Base-by-base conservation (phyloP, 1,284 basidiomycete genomes). In the Ustilago tritici region DNA sequence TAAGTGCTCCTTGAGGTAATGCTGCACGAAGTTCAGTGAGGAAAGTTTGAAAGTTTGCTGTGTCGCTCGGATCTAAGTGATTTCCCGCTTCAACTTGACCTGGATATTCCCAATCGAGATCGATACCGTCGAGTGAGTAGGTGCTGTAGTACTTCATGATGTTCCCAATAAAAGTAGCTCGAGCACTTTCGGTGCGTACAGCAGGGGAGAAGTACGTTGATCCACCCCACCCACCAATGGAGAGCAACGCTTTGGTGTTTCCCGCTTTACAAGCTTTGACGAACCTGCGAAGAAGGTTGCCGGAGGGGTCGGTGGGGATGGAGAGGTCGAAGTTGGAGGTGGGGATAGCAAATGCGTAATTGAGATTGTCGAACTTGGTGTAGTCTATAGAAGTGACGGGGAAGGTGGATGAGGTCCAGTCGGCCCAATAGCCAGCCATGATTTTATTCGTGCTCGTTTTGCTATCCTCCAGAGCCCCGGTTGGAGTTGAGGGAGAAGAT, bases 61-160 rank as follows among this genome's bases (percentile, higher is more conserved):
- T 74, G 35, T 84, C 82, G 15, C 57, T 41, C 8, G 66, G 23
- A 56, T 71, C 61, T 12, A 61, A 41, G 23, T 89, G 89, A 35
- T 74, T 69, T 1, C 77, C 65, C 11, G 61, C 41, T 3, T 56
- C 64, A 9, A 57, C 35, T 28, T 65, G 56, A 23, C 54, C 41
- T n/a, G 69, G 67, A 35, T 71, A 89, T 86, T 90, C 90, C 72
- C 89, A 91, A 79, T 91, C 90, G 19, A 91, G 87, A 63, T 91
- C 90, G 43, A 91, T 84, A 23, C 90, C 90, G 69, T 91, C 88
- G 15, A 91, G 82, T 15, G 86, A 82, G 74, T 88, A 89, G 56
- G 88, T 57, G 62, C 87, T 88, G 61, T 90, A 86, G 4, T 84
- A 81, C 31, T 88, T 88, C 2, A 83, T 82, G 36, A 82, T 70